Percentiles rank a stretch among this genome's conserved stretches.
Conservation (phyloP, 352 stramenopile species). For the Pythium volutum region DNA sequence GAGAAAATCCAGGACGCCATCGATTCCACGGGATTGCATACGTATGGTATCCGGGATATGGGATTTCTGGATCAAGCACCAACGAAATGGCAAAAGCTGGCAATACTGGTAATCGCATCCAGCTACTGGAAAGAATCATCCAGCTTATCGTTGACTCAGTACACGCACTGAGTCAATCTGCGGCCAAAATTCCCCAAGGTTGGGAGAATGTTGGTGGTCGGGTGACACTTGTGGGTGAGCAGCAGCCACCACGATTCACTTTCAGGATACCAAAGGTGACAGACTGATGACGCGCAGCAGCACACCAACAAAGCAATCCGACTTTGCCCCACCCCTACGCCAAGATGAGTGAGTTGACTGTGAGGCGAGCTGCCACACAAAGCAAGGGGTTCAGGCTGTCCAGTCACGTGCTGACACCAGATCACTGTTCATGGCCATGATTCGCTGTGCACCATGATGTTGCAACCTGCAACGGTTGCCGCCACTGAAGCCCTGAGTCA, state of each 20-base stretch:
- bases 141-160: no score
- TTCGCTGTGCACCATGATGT: not conserved
- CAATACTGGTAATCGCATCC: no score
- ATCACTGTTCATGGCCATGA: not conserved
- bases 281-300: slow-evolving; percentile 13
- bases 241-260: not conserved
- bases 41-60: no score
- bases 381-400: slow-evolving; percentile 8
- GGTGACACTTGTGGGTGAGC: slow-evolving; percentile 15
- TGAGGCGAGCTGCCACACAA: slow-evolving; percentile 13
- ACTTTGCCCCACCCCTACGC: slow-evolving; percentile 9
- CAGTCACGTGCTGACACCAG: slow-evolving; percentile 22
- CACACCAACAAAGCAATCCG: slow-evolving; percentile 17
- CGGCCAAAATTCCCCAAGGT: no score
- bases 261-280: not conserved
- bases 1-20: not conserved
- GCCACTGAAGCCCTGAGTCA: slow-evolving; percentile 15
- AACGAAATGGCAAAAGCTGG: no score
- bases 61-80: no score
- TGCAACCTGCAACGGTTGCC: no score
- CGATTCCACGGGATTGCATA: not conserved
- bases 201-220: not conserved
- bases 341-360: slow-evolving; percentile 15
- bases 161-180: no score
- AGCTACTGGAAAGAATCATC: no score